Percentiles rank a stretch among this genome's conserved stretches.
phyloP scores from a whole-genome alignment of 2,329 filamentous ascomycete genomes.

The Calonectria leucothoes region DNA sequence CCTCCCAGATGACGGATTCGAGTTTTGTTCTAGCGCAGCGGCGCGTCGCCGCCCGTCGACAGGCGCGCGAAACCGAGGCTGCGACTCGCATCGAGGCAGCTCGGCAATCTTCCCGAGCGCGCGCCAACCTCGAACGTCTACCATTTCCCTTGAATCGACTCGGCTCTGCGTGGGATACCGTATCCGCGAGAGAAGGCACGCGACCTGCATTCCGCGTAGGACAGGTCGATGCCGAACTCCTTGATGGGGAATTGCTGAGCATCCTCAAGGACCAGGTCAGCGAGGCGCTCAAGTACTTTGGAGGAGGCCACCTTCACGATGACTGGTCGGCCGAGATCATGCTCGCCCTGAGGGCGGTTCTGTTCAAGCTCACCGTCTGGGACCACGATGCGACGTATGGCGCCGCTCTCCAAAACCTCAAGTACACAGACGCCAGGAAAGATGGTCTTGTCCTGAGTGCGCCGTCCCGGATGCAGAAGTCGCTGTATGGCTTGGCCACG shows the following conservation, averaged over 20 bases:
- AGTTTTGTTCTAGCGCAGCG: conserved; percentile 92
- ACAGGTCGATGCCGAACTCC: conserved; percentile 93
- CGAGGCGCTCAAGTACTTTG: conserved; percentile 89
- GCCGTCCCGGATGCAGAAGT: conserved; percentile 86
- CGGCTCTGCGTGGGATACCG: conserved; percentile 73
- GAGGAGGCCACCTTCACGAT: conserved; percentile 79
- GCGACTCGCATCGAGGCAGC: conserved; percentile 65
- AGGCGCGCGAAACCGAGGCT: conserved; percentile 76
- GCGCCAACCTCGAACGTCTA: conserved; percentile 66
- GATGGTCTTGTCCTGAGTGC: conserved; percentile 71
- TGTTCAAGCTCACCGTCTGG: conserved; percentile 98
- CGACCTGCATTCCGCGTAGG: conserved; percentile 91
- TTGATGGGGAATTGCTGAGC: conserved; percentile 92
- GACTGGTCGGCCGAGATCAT: conserved; percentile 90
- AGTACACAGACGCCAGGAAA: conserved; percentile 85
- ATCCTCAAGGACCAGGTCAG: conserved; percentile 87
- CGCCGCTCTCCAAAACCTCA: conserved; percentile 89
- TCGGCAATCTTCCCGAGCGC: conserved; percentile 64
- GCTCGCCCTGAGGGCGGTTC: conserved; percentile 77
- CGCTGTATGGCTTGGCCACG: conserved; percentile 84
- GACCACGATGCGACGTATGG: conserved; percentile 96
- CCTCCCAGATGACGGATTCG: conserved; percentile 59
- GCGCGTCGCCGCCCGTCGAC: conserved; percentile 84
- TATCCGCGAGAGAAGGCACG: conserved; percentile 81
- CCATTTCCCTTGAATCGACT: conserved; percentile 73